phyloP scores from a whole-genome alignment of 2,329 filamentous ascomycete species.

The Aureobasidium sp. region DNA sequence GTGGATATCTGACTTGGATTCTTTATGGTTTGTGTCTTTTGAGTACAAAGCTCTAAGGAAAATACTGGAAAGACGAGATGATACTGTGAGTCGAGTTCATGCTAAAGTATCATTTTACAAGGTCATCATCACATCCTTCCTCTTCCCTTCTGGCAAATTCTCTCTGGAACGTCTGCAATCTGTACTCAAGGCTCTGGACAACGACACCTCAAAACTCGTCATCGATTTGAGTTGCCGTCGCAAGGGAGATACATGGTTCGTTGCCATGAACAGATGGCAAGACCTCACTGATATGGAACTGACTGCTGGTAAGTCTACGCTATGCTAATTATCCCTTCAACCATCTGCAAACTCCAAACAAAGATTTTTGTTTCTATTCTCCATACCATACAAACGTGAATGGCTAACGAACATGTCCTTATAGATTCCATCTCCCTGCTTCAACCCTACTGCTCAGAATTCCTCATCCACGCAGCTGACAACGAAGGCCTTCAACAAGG shows the following conservation, averaged over 20 bases:
- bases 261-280: constrained; percentile 99
- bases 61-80: too few species aligned
- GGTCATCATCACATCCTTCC: constrained; percentile 94
- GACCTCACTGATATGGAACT: constrained; percentile 95
- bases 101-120: constrained; percentile 27
- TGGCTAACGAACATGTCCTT: background rate
- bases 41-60: too few species aligned
- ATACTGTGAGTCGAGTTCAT: too few species aligned
- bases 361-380: too few species aligned
- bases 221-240: constrained; percentile 89
- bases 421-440: constrained; percentile 70
- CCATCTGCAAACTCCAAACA: background rate
- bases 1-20: too few species aligned
- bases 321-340: background rate
- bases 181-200: constrained; percentile 62
- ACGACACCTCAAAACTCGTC: constrained; percentile 73
- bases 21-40: too few species aligned
- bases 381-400: too few species aligned
- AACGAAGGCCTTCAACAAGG: constrained; percentile 90
- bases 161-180: constrained; percentile 66
- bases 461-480: constrained; percentile 93
- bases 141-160: constrained; percentile 80
- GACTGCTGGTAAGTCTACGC: constrained; percentile 54
- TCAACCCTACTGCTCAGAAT: constrained; percentile 91
- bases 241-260: constrained; percentile 72